A percentile compares a stretch with the other conserved stretches of the same genome.
Conservation (phyloP, 2,329 filamentous ascomycete genomes). For the Aspergillus brunneoviolaceus region DNA sequence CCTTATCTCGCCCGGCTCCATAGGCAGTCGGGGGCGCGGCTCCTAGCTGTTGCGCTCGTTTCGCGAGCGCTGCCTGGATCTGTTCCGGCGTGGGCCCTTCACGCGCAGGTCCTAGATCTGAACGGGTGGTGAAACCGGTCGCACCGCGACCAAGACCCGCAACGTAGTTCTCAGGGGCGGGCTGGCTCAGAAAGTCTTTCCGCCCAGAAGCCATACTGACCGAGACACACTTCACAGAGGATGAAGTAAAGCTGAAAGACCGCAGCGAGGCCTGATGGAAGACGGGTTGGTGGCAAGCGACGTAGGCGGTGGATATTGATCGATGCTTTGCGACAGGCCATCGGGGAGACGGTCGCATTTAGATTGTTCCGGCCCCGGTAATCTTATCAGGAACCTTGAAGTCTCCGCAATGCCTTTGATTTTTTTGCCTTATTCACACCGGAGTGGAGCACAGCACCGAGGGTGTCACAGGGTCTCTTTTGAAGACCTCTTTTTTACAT, state of each 20-base stretch:
- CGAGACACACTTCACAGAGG: slow-evolving; percentile 1
- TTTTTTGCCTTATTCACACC: slow-evolving; percentile 6
- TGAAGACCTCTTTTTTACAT: background rate
- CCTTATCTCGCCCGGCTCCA: slow-evolving; percentile 70
- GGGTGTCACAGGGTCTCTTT: background rate
- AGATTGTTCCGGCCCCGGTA: slow-evolving; percentile 20
- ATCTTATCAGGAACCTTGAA: slow-evolving; percentile 18
- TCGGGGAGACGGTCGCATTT: slow-evolving; percentile 11
- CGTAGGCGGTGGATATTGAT: background rate
- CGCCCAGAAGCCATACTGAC: slow-evolving; percentile 57
- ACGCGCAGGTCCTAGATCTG: slow-evolving; percentile 89
- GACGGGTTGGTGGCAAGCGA: background rate
- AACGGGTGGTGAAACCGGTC: slow-evolving; percentile 95
- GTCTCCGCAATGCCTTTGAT: slow-evolving; percentile 18
- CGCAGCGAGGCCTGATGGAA: background rate
- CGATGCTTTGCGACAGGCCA: slow-evolving; percentile 7
- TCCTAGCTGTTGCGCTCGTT: slow-evolving; percentile 80
- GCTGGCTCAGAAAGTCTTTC: slow-evolving; percentile 87
- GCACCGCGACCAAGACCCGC: slow-evolving; percentile 96
- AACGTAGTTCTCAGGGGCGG: slow-evolving; percentile 83
- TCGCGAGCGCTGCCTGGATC: slow-evolving; percentile 95
- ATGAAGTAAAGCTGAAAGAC: background rate
- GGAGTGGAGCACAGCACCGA: background rate
- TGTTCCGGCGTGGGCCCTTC: slow-evolving; percentile 97
- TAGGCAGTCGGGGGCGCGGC: slow-evolving; percentile 70